A percentile compares a stretch with the other conserved stretches of the same genome.
phyloP scores from a whole-genome alignment of 371 early-diverging fungal genomes.

The Mucor sp. region DNA sequence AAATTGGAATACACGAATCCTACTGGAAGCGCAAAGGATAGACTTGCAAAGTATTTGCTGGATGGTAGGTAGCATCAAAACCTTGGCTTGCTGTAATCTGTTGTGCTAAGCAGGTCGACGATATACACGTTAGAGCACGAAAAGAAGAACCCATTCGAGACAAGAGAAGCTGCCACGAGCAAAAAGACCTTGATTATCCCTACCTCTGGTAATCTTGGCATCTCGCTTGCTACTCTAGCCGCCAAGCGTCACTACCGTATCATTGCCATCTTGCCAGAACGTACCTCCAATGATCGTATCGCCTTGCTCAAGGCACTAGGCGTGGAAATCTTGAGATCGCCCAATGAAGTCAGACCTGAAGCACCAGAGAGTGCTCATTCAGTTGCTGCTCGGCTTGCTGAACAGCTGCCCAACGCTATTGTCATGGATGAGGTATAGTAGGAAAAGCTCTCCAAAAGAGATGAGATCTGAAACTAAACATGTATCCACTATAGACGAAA shows the following conservation, averaged over 20 bases:
- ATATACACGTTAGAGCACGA: slow-evolving; percentile 8
- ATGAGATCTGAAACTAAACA: background rate
- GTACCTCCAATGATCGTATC: slow-evolving; percentile 73
- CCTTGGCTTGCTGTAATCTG: too few relatives aligned
- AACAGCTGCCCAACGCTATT: slow-evolving; percentile 55
- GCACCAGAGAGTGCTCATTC: slow-evolving; percentile 73
- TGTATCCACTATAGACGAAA: slow-evolving; percentile 21
- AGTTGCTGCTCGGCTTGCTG: slow-evolving; percentile 66
- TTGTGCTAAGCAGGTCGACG: too few relatives aligned
- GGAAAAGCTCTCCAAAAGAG: too few relatives aligned
- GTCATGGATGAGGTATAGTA: slow-evolving; percentile 80
- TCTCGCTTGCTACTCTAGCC: slow-evolving; percentile 47
- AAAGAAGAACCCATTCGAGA: slow-evolving; percentile 18
- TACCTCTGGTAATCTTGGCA: slow-evolving; percentile 72
- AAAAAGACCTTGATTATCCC: slow-evolving; percentile 69
- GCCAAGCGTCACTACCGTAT: slow-evolving; percentile 52
- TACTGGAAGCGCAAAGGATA: slow-evolving; percentile 76
- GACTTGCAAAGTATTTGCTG: slow-evolving; percentile 66
- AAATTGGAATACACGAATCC: slow-evolving; percentile 79
- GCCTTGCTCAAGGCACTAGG: slow-evolving; percentile 73
- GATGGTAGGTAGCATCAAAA: slow-evolving; percentile 41
- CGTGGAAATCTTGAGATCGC: slow-evolving; percentile 77
- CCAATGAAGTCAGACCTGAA: slow-evolving; percentile 71
- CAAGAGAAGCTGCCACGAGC: slow-evolving; percentile 20
- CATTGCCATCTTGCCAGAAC: slow-evolving; percentile 73